Evolutionary conservation across 2,329 filamentous ascomycete species (phyloP).

Genomic region (Phialophora expanda): DNA sequence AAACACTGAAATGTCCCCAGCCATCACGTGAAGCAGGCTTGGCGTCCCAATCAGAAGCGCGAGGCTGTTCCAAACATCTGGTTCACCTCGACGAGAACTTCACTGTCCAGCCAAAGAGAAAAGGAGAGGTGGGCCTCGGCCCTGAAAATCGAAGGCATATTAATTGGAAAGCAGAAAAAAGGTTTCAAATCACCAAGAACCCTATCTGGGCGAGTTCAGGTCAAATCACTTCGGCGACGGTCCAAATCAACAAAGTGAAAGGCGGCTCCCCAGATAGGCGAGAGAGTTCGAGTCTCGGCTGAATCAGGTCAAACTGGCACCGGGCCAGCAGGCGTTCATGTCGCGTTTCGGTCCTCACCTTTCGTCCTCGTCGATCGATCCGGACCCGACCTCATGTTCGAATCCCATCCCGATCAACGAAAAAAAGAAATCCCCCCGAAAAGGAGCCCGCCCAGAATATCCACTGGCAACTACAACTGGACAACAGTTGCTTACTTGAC

Average conservation of each 20-base stretch:
- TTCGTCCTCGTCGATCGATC: background rate
- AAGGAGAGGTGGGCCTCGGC: background rate
- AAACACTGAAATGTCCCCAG: background rate
- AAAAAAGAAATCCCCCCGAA: background rate
- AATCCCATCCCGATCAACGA: background rate
- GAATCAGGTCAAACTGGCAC: background rate
- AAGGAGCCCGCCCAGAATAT: no score
- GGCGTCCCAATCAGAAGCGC: background rate
- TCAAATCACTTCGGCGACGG: slow-evolving; percentile 9
- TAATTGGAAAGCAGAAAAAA: background rate
- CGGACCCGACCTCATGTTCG: background rate
- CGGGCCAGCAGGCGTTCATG: slow-evolving; percentile 5
- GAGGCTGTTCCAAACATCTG: background rate
- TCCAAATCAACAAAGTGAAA: slow-evolving; percentile 10
- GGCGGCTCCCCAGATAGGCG: slow-evolving; percentile 13
- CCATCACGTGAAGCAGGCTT: background rate
- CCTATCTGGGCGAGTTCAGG: slow-evolving; percentile 13
- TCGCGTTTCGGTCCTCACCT: slow-evolving; percentile 11
- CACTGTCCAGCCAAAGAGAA: background rate
- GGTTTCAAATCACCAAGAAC: slow-evolving; percentile 14
- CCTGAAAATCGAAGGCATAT: background rate
- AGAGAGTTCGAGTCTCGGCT: slow-evolving; percentile 5
- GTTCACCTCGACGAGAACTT: background rate
- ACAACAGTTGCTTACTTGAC: background rate
- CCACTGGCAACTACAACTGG: no score